Evolutionary conservation across 1,284 basidiomycete species (phyloP), one percentile per base, ranked within the genome.

Genomic region (Cryptococcus sp.): DNA sequence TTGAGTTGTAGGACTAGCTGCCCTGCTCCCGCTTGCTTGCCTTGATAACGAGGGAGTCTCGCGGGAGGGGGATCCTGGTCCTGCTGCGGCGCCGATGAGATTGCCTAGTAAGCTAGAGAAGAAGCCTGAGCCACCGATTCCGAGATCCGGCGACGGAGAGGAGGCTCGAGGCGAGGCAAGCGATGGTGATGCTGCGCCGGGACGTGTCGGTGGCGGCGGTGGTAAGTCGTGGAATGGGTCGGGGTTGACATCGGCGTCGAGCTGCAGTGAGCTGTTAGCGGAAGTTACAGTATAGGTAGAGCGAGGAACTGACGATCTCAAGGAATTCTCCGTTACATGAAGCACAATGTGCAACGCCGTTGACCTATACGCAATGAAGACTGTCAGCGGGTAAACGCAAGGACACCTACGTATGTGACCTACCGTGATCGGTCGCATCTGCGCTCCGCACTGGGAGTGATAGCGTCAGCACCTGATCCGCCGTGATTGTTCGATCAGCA

Each of bases 251-350:
- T 73, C 68, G 17, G 57, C 27, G 55, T 77, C 73, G 43, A 77
- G 72, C 75, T 77, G 60, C 16, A 40, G 11, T 4, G 46, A 17
- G 13, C 2, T 0, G 22, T 43, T 39, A 52, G 22, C 22, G 27
- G 15, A 17, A 17, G 23, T 17, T 3, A 23, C 40, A 25, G 43
- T n/a, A 11, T 4, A 27, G 15, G 23, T 13, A 20, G 23, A 30
- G 13, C 8, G 30, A 7, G 30, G n/a, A 22, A 60, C 71, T 48
- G 41, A 77, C 75, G 30, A 76, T 76, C 54, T 77, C 75, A 13
- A 77, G 60, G 54, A 77, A 77, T 45, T 77, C 75, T 25, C 70
- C 66, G 39, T 72, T 59, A 49, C 75, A 77, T 5, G 71, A 72
- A 16, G 74, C 75, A 51, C 75, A 77, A 47, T 73, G 71, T 1